phyloP scores from a whole-genome alignment of 2,329 filamentous ascomycete species.

The Hypoxylon sp. region DNA sequence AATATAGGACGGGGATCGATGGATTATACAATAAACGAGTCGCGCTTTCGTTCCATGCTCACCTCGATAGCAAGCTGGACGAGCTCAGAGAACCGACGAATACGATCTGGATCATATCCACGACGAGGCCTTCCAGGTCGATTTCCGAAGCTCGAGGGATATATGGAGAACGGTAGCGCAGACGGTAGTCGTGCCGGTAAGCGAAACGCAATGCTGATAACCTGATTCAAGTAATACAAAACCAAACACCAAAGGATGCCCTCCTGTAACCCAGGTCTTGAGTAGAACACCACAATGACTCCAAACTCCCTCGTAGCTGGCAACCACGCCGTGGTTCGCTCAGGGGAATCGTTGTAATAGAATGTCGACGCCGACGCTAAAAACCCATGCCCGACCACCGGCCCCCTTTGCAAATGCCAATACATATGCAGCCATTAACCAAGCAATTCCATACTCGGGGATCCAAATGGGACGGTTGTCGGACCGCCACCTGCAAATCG shows the following conservation, averaged over 20 bases:
- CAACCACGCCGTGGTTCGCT: constrained; percentile 39
- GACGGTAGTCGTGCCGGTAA: constrained; percentile 28
- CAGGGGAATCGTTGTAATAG: constrained; percentile 41
- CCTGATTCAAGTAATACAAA: constrained; percentile 38
- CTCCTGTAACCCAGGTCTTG: constrained; percentile 39
- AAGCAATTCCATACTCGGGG: constrained; percentile 35
- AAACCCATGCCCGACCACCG: constrained; percentile 42
- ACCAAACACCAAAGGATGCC: constrained; percentile 45
- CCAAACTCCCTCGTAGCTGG: constrained; percentile 42
- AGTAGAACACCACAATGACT: constrained; percentile 41
- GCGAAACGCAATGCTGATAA: constrained; percentile 43
- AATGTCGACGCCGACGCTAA: constrained; percentile 45
- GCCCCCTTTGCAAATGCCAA: constrained; percentile 43
- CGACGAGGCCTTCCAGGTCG: constrained; percentile 12
- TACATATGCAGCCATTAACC: constrained; percentile 43
- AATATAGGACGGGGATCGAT: constrained; percentile 27
- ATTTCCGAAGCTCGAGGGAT: constrained; percentile 8
- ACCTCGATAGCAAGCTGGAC: constrained; percentile 5
- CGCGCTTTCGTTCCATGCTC: constrained; percentile 15
- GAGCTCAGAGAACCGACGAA: neutral
- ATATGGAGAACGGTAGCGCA: constrained; percentile 27
- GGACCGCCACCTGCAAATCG: constrained; percentile 13
- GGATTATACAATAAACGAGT: constrained; percentile 33
- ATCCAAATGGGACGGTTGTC: constrained; percentile 25
- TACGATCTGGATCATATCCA: constrained; percentile 10